Evolutionary conservation across 192 early-diverging fungal species (phyloP), one percentile per base, ranked within the genome.

Genomic region (Backusella liffmaniae): DNA sequence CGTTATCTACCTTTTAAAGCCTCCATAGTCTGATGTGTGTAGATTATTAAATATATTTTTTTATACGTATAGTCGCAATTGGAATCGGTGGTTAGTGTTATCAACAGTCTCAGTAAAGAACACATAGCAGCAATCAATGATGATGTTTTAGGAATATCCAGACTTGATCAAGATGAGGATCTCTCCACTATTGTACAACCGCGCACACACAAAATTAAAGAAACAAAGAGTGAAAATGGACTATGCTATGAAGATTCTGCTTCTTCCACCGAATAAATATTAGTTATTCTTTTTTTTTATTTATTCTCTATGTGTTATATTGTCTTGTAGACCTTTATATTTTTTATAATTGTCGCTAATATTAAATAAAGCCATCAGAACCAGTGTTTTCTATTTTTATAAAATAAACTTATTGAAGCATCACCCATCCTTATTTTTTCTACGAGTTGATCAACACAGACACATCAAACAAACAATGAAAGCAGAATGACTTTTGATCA

Each of bases 21-120:
- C 53, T 56, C 21, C 23, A 23, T 56, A 56, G 53, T 10, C 53
- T 23, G n/a, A 56, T 32, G 26, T 21, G 53, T 56, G 53, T 21
- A 23, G 53, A 26, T 56, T 56, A 56, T 56, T 56, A 56, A 56
- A 56, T 56, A 56, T 56, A 56, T 56, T 23, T 9, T 0, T 56
- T 26, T 56, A 56, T 56, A 56, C n/a, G 32, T 32, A 66, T 66
- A 66, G 65, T 66, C 65, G 5, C 65, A 66, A 34, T 66, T 66
- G 30, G 23, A 66, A 66, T 34, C 30, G 32, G 15, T 15, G 4
- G 15, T 66, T 66, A 72, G 18, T 9, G 18, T 34, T 18, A 59
- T 32, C 49, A 51, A 51, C 13, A 53, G 36, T 36, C 42, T 26
- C 51, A 56, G 29, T 32, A 15, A 39, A 44, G 41, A 70, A 34